phyloP scores from a whole-genome alignment of 2,329 filamentous ascomycete species.

The Alternaria sp. region DNA sequence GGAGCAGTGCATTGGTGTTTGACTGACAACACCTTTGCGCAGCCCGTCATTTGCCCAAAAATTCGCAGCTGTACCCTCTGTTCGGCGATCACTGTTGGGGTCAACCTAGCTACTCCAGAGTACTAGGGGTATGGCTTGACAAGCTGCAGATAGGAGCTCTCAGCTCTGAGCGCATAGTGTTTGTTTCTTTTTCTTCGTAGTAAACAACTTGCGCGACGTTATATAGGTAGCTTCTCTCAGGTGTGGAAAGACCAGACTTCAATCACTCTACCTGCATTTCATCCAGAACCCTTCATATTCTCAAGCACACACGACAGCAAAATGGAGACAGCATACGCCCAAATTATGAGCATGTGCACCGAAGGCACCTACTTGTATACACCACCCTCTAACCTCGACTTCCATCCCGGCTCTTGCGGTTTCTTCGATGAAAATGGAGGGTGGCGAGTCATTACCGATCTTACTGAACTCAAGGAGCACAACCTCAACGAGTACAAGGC shows the following conservation, averaged over 20 bases:
- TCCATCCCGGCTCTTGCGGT: not conserved
- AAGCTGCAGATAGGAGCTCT: not conserved
- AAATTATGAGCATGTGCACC: not conserved
- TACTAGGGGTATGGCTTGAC: not conserved
- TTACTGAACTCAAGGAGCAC: not conserved
- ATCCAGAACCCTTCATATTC: not conserved
- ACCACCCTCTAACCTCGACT: not conserved
- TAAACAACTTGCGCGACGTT: not conserved
- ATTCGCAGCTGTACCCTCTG: not conserved
- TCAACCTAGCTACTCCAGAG: not conserved
- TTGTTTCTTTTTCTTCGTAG: not conserved
- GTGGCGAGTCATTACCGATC: not conserved
- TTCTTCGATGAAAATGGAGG: not conserved
- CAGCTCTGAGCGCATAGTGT: not conserved
- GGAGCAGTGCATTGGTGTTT: not conserved
- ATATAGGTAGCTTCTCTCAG: not conserved
- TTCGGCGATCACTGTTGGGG: not conserved
- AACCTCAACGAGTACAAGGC: not conserved
- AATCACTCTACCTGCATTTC: not conserved
- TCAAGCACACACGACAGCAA: not conserved
- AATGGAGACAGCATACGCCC: not conserved
- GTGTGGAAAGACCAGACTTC: not conserved
- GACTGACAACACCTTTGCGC: not conserved
- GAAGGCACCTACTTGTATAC: not conserved
- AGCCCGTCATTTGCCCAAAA: not conserved